Evolutionary conservation across 129 eudicot genomes (phyloP).

Genomic region (Dittrichia graveolens): DNA sequence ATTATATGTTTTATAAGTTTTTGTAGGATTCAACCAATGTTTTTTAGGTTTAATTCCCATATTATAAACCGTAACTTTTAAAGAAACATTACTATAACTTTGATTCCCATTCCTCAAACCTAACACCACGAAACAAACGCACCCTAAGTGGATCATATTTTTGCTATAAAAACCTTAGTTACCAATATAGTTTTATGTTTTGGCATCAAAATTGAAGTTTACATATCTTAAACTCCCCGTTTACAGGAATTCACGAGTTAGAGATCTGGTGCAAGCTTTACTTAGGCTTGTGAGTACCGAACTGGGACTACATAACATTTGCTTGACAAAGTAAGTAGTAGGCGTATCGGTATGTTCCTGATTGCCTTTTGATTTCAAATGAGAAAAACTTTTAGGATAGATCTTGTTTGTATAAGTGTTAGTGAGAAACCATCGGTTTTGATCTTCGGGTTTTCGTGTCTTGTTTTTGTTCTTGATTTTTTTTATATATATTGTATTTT

Average conservation of each 20-base stretch:
- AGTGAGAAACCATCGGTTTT: constrained; percentile 22
- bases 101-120: too few species aligned
- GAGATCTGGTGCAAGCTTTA: constrained; percentile 85
- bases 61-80: too few species aligned
- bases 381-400: constrained; percentile 18
- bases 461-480: background rate
- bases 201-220: background rate
- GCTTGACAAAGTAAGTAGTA: constrained; percentile 23
- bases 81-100: too few species aligned
- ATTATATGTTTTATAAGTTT: too few species aligned
- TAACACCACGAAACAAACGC: too few species aligned
- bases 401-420: constrained; percentile 26
- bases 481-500: background rate
- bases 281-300: constrained; percentile 68
- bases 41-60: too few species aligned
- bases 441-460: constrained; percentile 21
- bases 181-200: background rate
- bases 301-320: constrained; percentile 56
- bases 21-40: too few species aligned
- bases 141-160: too few species aligned
- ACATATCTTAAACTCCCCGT: background rate
- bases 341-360: constrained; percentile 13
- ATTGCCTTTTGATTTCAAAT: background rate
- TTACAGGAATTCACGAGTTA: constrained; percentile 77
- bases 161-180: background rate